Evolutionary conservation across 1,284 basidiomycete genomes (phyloP).

Genomic region (Heterobasidion annosum): DNA sequence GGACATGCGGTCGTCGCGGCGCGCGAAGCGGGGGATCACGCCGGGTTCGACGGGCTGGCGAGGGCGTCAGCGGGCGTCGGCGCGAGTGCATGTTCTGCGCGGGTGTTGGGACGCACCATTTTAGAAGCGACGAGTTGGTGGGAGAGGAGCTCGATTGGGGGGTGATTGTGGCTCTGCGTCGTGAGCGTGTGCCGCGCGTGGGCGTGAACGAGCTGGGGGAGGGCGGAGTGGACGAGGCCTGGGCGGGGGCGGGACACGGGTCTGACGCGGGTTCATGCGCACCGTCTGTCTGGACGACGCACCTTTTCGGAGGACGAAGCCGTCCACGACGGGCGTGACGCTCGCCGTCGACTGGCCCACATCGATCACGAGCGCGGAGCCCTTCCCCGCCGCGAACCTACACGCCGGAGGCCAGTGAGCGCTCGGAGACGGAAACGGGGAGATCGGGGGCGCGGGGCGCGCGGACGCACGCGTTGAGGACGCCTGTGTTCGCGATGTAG

Average conservation of each 20-base stretch:
- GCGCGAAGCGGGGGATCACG: constrained; percentile 50
- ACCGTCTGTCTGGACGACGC: neutral
- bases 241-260: neutral
- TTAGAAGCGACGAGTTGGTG: constrained; percentile 87
- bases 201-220: constrained; percentile 73
- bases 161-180: constrained; percentile 35
- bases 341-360: constrained; percentile 85
- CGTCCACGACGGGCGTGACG: constrained; percentile 94
- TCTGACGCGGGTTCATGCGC: neutral
- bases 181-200: constrained; percentile 61
- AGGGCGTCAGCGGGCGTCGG: neutral
- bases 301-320: constrained; percentile 96
- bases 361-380: constrained; percentile 92
- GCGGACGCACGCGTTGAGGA: constrained; percentile 78
- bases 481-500: constrained; percentile 95
- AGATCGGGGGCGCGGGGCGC: constrained; percentile 1
- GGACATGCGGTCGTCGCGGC: constrained; percentile 69
- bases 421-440: neutral
- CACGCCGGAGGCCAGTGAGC: neutral
- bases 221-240: constrained; percentile 65
- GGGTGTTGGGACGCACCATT: constrained; percentile 31
- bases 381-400: constrained; percentile 94
- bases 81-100: neutral
- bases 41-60: constrained; percentile 54
- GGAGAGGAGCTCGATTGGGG: constrained; percentile 58